Percentiles rank a stretch among this genome's conserved stretches.
Evolutionary conservation across 2,329 filamentous ascomycete species (phyloP).

Genomic region (Aspergillus sp.): DNA sequence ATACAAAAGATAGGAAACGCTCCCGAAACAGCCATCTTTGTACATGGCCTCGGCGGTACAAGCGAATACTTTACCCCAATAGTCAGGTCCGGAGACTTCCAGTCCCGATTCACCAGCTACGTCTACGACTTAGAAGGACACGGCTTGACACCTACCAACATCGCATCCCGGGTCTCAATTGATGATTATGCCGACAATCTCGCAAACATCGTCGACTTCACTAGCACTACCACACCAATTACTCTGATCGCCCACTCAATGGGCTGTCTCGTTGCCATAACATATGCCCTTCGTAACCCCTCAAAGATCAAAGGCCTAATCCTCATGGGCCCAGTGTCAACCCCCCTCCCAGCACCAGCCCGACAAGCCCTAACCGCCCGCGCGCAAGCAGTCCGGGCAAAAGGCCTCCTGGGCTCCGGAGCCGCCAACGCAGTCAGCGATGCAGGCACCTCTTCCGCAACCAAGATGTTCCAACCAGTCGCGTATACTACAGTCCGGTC

Average conservation of each 20-base stretch:
- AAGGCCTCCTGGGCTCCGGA: conserved; percentile 36
- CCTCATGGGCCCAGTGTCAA: conserved; percentile 43
- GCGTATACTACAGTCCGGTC: conserved; percentile 38
- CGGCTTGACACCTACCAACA: conserved; percentile 43
- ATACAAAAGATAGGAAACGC: conserved; percentile 17
- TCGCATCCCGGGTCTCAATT: conserved; percentile 37
- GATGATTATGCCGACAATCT: conserved; percentile 41
- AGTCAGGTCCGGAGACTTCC: conserved; percentile 19
- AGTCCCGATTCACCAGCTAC: conserved; percentile 27
- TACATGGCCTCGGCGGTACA: conserved; percentile 51
- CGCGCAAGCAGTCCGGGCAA: conserved; percentile 35
- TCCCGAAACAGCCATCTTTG: conserved; percentile 35
- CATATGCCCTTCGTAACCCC: conserved; percentile 37
- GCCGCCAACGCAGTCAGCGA: conserved; percentile 36
- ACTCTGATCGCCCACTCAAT: conserved; percentile 47
- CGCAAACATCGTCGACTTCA: conserved; percentile 29
- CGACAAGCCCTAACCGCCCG: conserved; percentile 14
- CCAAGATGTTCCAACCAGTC: conserved; percentile 34
- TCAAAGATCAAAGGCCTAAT: conserved; percentile 40
- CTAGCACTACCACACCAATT: conserved; percentile 18
- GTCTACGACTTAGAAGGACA: conserved; percentile 53
- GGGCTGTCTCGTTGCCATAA: conserved; percentile 44
- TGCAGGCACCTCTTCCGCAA: conserved; percentile 33
- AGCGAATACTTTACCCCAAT: conserved; percentile 43
- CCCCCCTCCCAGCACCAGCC: conserved; percentile 36